Evolutionary conservation across 495 filamentous ascomycete genomes (phyloP).

Genomic region (Xylaria curta): DNA sequence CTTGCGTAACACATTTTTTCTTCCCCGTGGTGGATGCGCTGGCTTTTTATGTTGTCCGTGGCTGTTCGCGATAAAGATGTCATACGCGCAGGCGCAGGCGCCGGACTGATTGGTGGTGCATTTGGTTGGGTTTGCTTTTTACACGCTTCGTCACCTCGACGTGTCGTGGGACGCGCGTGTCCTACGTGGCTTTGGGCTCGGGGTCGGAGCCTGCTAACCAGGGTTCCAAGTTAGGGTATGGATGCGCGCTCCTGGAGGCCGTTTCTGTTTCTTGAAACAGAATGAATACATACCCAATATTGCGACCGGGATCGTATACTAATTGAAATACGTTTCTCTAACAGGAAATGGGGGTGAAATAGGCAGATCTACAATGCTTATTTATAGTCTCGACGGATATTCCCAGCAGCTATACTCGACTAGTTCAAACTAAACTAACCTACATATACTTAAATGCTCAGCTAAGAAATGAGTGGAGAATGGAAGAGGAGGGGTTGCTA

Average conservation of each 20-base stretch:
- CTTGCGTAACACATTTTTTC: background rate
- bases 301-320: background rate
- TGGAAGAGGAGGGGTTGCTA: conserved; percentile 1
- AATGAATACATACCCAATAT: background rate
- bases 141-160: background rate
- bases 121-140: background rate
- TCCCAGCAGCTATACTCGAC: background rate
- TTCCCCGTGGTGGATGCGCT: background rate
- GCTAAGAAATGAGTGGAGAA: conserved; percentile 14
- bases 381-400: background rate
- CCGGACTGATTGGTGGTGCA: background rate
- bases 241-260: too few relatives aligned
- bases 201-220: background rate
- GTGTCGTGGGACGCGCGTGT: conserved; percentile 10
- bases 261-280: too few relatives aligned
- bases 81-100: background rate
- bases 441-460: background rate
- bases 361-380: background rate
- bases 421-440: too few relatives aligned
- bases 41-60: background rate
- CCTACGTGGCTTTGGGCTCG: conserved; percentile 13
- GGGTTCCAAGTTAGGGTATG: too few relatives aligned
- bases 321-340: background rate
- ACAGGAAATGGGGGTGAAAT: background rate
- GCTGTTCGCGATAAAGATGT: background rate